These are phyloP conservation scores for Tetracladium maxilliforme DNA, from an alignment of 2,329 filamentous ascomycete species.

Conservation along the genomic window DNA sequence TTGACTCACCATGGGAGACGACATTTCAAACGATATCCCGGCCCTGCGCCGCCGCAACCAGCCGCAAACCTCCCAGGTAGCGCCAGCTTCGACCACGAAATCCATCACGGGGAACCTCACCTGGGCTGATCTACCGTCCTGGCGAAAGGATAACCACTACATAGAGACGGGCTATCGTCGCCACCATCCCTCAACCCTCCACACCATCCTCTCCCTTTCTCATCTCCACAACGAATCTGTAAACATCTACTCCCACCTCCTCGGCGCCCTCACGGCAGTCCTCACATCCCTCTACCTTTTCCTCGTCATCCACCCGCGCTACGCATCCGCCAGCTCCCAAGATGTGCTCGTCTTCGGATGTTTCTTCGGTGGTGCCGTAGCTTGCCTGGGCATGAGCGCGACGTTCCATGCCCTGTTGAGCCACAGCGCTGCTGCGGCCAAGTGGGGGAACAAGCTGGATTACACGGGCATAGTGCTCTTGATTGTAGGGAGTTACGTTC, in stretches of 20 bases:
- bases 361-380: slow-evolving; percentile 62
- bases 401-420: slow-evolving; percentile 77
- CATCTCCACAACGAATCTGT: slow-evolving; percentile 51
- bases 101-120: slow-evolving; percentile 25
- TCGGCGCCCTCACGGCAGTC: slow-evolving; percentile 49
- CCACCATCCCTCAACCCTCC: slow-evolving; percentile 41
- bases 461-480: slow-evolving; percentile 87
- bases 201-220: slow-evolving; percentile 39
- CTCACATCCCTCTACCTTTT: slow-evolving; percentile 37
- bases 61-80: too few relatives aligned
- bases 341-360: slow-evolving; percentile 63
- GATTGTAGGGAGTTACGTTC: slow-evolving; percentile 84
- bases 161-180: slow-evolving; percentile 53
- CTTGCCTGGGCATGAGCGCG: slow-evolving; percentile 68
- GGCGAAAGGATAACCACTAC: slow-evolving; percentile 53
- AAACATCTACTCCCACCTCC: slow-evolving; percentile 58
- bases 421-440: slow-evolving; percentile 64
- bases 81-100: slow-evolving; percentile 14
- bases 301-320: slow-evolving; percentile 45
- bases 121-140: slow-evolving; percentile 34
- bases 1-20: too few relatives aligned
- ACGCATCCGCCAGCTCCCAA: slow-evolving; percentile 39
- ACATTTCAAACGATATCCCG: too few relatives aligned
- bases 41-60: too few relatives aligned
- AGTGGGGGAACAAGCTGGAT: slow-evolving; percentile 83